phyloP scores from a whole-genome alignment of 2,329 filamentous ascomycete species.

The Sporothrix protearum region DNA sequence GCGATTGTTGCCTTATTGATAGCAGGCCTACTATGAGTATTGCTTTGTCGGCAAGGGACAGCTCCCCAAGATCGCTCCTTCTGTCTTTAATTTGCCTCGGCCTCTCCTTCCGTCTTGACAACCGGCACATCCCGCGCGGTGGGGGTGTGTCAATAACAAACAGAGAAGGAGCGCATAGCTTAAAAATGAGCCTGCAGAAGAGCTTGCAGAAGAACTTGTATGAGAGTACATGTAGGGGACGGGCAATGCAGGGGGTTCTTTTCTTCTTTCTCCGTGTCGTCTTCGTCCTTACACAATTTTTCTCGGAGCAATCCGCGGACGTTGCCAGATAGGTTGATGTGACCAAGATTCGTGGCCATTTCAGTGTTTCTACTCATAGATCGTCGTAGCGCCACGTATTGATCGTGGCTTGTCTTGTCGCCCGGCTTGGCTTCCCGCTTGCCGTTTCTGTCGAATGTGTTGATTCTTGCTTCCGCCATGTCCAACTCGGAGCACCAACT shows the following conservation, averaged over 20 bases:
- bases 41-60: not conserved
- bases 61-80: not conserved
- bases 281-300: not conserved
- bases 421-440: not conserved
- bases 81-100: not conserved
- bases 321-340: not conserved
- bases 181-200: conserved; percentile 6
- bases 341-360: not conserved
- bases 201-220: not conserved
- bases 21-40: not conserved
- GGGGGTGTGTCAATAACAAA: not conserved
- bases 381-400: not conserved
- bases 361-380: not conserved
- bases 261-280: not conserved
- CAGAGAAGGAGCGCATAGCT: not conserved
- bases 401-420: not conserved
- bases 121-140: not conserved
- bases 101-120: not conserved
- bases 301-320: not conserved
- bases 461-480: not conserved
- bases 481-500: not conserved
- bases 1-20: not conserved
- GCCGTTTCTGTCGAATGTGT: not conserved
- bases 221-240: not conserved
- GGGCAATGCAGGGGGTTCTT: not conserved